These are phyloP conservation scores for Angomonas desouzai DNA, from an alignment of 208 protist species.

Conservation along the genomic window DNA sequence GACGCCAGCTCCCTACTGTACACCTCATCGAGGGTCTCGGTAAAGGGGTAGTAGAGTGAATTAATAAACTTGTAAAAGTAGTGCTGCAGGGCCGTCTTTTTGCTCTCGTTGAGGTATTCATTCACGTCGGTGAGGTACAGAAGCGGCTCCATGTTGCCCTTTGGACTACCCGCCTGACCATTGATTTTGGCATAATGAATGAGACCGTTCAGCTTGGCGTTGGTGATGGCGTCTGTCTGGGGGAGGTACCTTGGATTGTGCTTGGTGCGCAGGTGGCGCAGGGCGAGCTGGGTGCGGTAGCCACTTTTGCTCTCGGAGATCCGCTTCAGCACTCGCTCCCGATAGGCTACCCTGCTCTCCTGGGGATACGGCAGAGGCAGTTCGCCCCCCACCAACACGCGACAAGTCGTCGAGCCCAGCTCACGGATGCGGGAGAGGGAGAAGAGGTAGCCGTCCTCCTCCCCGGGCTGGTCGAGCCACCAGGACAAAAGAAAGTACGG, in stretches of 20 bases:
- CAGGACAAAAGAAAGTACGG: slow-evolving; percentile 47
- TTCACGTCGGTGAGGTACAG: slow-evolving; percentile 62
- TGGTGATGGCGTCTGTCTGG: neutral
- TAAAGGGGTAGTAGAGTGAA: slow-evolving; percentile 55
- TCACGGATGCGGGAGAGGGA: slow-evolving; percentile 30
- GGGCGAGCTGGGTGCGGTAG: neutral
- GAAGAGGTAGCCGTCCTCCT: slow-evolving; percentile 15
- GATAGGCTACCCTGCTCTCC: slow-evolving; percentile 30
- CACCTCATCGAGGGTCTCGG: slow-evolving; percentile 40
- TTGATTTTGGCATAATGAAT: neutral
- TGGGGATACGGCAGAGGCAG: slow-evolving; percentile 20
- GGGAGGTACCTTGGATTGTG: neutral
- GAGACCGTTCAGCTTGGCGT: neutral
- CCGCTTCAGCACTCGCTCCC: slow-evolving; percentile 15
- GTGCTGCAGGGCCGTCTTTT: slow-evolving; percentile 29
- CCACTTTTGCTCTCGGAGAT: neutral
- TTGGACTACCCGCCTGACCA: neutral
- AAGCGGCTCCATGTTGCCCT: slow-evolving; percentile 25
- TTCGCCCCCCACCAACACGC: slow-evolving; percentile 20
- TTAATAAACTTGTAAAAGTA: slow-evolving; percentile 27
- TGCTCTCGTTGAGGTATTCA: slow-evolving; percentile 32
- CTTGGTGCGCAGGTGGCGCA: neutral
- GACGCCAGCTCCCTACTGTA: slow-evolving; percentile 34
- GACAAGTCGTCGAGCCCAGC: slow-evolving; percentile 19
- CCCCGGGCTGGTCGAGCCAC: slow-evolving; percentile 21